These are phyloP conservation scores for Leptoxyphium fumago DNA, from an alignment of 2,329 filamentous ascomycete genomes.

Conservation along the genomic window DNA sequence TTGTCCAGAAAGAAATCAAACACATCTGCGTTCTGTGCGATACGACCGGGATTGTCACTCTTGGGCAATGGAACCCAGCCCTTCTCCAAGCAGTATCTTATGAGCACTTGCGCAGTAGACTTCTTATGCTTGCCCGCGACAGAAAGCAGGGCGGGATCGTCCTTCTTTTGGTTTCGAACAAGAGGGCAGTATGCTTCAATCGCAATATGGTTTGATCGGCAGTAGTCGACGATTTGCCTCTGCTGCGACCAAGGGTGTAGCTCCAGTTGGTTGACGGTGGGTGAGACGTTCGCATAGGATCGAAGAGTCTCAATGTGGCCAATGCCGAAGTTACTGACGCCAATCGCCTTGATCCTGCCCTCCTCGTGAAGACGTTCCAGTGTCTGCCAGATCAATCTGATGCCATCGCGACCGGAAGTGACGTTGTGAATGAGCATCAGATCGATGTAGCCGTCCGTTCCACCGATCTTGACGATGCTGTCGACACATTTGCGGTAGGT, in stretches of 20 bases:
- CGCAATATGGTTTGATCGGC: slow-evolving; percentile 42
- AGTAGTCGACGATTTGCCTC: slow-evolving; percentile 42
- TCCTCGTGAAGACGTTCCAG: slow-evolving; percentile 47
- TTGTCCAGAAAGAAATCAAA: slow-evolving; percentile 44
- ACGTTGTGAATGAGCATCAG: slow-evolving; percentile 57
- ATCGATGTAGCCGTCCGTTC: slow-evolving; percentile 49
- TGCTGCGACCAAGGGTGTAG: slow-evolving; percentile 62
- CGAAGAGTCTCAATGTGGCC: slow-evolving; percentile 56
- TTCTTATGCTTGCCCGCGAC: slow-evolving; percentile 60
- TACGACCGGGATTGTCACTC: slow-evolving; percentile 53
- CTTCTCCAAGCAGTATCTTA: slow-evolving; percentile 74
- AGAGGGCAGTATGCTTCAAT: slow-evolving; percentile 52
- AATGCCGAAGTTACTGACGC: slow-evolving; percentile 58
- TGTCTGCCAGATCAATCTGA: slow-evolving; percentile 51
- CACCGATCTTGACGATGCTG: slow-evolving; percentile 48
- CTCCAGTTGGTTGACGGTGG: slow-evolving; percentile 63
- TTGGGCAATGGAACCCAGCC: slow-evolving; percentile 57
- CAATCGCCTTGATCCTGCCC: slow-evolving; percentile 49
- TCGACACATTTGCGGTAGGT: slow-evolving; percentile 45
- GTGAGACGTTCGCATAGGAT: slow-evolving; percentile 47
- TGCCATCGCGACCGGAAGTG: slow-evolving; percentile 36
- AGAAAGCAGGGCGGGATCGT: slow-evolving; percentile 48
- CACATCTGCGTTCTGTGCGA: slow-evolving; percentile 49
- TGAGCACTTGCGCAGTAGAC: slow-evolving; percentile 59
- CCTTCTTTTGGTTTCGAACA: slow-evolving; percentile 56